Percentiles rank a stretch among this genome's conserved stretches.
phyloP scores from a whole-genome alignment of 805 yeast species.

The Saccharomyces eubayanus region DNA sequence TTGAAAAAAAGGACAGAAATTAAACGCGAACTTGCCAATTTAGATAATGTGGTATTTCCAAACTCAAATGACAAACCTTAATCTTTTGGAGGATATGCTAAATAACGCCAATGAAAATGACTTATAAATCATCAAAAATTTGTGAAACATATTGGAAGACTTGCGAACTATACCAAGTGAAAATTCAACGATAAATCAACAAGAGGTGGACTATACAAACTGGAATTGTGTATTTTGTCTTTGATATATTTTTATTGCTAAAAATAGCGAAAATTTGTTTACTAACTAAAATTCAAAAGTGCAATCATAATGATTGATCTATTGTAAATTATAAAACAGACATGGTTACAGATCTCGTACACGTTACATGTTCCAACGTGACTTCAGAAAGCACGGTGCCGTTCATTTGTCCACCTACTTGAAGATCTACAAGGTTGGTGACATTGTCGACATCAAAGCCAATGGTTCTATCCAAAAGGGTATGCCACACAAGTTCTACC shows the following conservation, averaged over 20 bases:
- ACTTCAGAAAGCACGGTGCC: slow-evolving; percentile 93
- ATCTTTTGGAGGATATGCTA: background rate
- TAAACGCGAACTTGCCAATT: background rate
- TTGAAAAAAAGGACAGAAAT: background rate
- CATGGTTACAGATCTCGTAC: slow-evolving; percentile 99
- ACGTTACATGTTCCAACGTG: slow-evolving; percentile 99
- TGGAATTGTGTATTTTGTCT: background rate
- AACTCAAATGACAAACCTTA: background rate
- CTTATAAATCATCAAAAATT: background rate
- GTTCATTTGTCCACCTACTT: slow-evolving; percentile 93
- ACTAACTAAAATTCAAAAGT: background rate
- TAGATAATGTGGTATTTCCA: background rate
- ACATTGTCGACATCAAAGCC: slow-evolving; percentile 98
- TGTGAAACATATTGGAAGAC: background rate
- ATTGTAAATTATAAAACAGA: slow-evolving; percentile 32
- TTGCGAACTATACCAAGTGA: background rate
- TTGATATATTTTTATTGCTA: background rate
- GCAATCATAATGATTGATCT: background rate
- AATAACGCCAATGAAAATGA: background rate
- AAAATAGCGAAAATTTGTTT: background rate
- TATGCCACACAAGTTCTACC: slow-evolving; percentile 99
- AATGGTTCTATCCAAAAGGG: slow-evolving; percentile 99
- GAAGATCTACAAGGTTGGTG: slow-evolving; percentile 97
- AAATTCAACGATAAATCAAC: background rate
- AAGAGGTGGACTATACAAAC: background rate